These are phyloP conservation scores for Penicillium steckii DNA, from an alignment of 495 filamentous ascomycete species.

Conservation along the genomic window DNA sequence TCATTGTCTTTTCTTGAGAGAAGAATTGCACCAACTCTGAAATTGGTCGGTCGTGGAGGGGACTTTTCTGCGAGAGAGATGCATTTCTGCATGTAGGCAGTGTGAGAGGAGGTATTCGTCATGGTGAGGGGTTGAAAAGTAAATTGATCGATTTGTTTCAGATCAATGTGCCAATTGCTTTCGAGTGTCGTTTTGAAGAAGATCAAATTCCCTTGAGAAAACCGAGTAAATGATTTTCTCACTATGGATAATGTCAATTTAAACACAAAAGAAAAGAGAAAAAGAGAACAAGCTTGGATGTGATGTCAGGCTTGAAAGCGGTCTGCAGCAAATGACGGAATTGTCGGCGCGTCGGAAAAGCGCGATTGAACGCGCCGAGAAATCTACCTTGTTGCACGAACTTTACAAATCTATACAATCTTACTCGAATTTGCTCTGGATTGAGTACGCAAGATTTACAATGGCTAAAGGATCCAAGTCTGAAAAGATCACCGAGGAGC, in stretches of 20 bases:
- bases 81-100: conserved; percentile 67
- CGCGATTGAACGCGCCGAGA: conserved; percentile 13
- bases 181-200: no score
- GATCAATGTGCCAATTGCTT: no score
- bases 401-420: background rate
- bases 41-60: conserved; percentile 84
- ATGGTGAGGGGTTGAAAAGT: conserved; percentile 4
- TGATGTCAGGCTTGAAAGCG: conserved; percentile 7
- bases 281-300: background rate
- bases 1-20: conserved; percentile 50
- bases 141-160: background rate
- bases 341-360: conserved; percentile 20
- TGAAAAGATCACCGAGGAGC: conserved; percentile 18
- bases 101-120: conserved; percentile 46
- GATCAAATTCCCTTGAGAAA: no score
- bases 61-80: conserved; percentile 73
- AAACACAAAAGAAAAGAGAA: no score
- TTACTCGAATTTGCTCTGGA: background rate
- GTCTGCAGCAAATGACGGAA: conserved; percentile 26
- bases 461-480: conserved; percentile 22
- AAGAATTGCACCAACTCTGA: conserved; percentile 85
- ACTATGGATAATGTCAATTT: no score
- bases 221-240: no score
- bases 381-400: no score
- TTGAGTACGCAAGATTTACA: background rate